Evolutionary conservation across 75 land plant genomes (phyloP).

Genomic region (Pinus albicaulis): DNA sequence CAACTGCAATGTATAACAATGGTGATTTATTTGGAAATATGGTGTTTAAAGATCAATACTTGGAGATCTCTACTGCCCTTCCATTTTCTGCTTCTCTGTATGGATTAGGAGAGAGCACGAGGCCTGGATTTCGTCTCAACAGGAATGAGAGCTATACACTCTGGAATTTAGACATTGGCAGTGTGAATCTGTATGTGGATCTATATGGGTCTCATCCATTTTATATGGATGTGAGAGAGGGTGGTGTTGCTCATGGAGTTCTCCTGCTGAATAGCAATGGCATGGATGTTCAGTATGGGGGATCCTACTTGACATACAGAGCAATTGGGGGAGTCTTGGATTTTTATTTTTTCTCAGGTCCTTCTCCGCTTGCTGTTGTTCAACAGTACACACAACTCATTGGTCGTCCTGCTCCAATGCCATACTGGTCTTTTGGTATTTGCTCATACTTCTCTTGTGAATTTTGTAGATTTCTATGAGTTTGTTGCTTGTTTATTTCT

Average conservation of each 20-base stretch:
- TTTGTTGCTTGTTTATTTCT: no score
- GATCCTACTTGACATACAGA: constrained; percentile 52
- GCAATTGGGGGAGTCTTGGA: constrained; percentile 84
- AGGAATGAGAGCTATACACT: constrained; percentile 19
- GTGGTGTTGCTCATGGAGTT: constrained; percentile 71
- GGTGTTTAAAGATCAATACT: constrained; percentile 79
- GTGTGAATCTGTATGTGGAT: constrained; percentile 13
- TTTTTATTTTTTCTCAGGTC: constrained; percentile 83
- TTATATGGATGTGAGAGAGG: constrained; percentile 73
- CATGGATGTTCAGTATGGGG: constrained; percentile 76
- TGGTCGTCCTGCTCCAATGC: constrained; percentile 87
- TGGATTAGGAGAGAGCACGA: constrained; percentile 42
- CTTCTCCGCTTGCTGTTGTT: constrained; percentile 53
- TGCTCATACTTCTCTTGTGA: no score
- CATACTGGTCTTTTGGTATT: constrained; percentile 87
- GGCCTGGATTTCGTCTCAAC: constrained; percentile 22
- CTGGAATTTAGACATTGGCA: constrained; percentile 33
- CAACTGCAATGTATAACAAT: constrained; percentile 12
- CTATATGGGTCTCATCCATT: constrained; percentile 44
- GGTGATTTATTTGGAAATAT: constrained; percentile 19
- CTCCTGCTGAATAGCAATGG: constrained; percentile 86
- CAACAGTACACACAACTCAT: constrained; percentile 83
- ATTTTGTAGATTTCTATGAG: no score
- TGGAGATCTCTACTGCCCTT: constrained; percentile 63
- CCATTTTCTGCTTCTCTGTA: constrained; percentile 32